These are phyloP conservation scores for Nitzschia sp. DNA, from an alignment of 108 stramenopile genomes.

Conservation along the genomic window DNA sequence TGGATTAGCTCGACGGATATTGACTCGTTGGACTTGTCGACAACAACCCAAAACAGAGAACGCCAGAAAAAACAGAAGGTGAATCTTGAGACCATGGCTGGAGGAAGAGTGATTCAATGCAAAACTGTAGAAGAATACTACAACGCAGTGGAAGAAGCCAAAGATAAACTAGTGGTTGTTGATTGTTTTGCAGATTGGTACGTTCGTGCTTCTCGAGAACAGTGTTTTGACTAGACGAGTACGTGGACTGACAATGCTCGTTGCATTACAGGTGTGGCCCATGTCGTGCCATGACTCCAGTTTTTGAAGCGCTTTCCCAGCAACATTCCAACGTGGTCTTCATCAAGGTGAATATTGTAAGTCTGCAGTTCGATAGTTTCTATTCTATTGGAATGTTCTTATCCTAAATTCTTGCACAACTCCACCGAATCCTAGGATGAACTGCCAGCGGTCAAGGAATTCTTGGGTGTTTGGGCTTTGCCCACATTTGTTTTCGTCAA, in stretches of 20 bases:
- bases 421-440: constrained; percentile 19
- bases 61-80: background rate
- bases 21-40: no score
- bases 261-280: constrained; percentile 28
- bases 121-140: constrained; percentile 25
- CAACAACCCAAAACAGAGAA: no score
- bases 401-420: background rate
- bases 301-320: constrained; percentile 39
- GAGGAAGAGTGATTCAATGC: constrained; percentile 32
- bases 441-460: constrained; percentile 31
- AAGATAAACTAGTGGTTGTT: constrained; percentile 35
- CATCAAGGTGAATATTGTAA: constrained; percentile 51
- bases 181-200: constrained; percentile 53
- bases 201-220: background rate
- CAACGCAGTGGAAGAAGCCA: constrained; percentile 26
- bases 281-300: constrained; percentile 50
- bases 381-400: background rate
- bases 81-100: background rate
- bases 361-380: background rate
- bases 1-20: no score
- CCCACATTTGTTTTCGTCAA: constrained; percentile 55
- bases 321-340: constrained; percentile 40
- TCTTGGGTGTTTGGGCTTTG: constrained; percentile 45
- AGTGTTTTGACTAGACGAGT: background rate
- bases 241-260: background rate